Base-by-base conservation (phyloP, 2,329 filamentous ascomycete genomes). In the Penicillium sp. region DNA sequence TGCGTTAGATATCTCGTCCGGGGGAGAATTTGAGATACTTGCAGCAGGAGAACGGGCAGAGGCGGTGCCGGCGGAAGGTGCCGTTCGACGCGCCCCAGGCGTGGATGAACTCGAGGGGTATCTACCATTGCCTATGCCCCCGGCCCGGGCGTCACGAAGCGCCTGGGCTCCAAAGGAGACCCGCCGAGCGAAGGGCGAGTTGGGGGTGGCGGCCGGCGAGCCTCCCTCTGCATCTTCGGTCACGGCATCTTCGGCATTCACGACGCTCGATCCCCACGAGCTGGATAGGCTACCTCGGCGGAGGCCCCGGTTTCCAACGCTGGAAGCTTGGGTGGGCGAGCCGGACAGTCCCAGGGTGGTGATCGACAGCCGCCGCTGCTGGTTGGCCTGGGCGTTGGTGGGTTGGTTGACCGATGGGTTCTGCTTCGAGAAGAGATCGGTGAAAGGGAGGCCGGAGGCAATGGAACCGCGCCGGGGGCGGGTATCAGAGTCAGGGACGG, bases 131-230 rank as follows among this genome's bases (percentile, higher is more conserved):
- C 57, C 65, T 75, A 77, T 80, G 81, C 79, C 81, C 70, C 79
- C 79, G 60, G 69, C 65, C 59, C 78, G 83, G 56, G 86, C 79
- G 67, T 82, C 83, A 55, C 81, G 78, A 65, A 89, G 74, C 51
- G 86, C 86, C 64, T 88, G 81, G 46, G 85, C 84, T 46, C 91
- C 90, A 59, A 95, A 94, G 69, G 90, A 96, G 73, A 95, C 83
- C 43, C 90, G 85, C 54, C 90, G 84, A 44, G 79, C 79, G 49
- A 72, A 71, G 21, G 89, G 87, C 9, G 85, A 86, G 37, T 73
- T 77, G 21, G 87, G 83, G 11, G 77, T 75, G 53, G 77, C 79
- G 58, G 75, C 78, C 26, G 72, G 62, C 26, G 73, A 67, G 38
- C 73, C 69, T 45, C 85, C 77, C 33, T 84, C 85, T 53, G 70